Base-by-base conservation (phyloP, 139 green algal species). In the Pycnococcus provasolii region DNA sequence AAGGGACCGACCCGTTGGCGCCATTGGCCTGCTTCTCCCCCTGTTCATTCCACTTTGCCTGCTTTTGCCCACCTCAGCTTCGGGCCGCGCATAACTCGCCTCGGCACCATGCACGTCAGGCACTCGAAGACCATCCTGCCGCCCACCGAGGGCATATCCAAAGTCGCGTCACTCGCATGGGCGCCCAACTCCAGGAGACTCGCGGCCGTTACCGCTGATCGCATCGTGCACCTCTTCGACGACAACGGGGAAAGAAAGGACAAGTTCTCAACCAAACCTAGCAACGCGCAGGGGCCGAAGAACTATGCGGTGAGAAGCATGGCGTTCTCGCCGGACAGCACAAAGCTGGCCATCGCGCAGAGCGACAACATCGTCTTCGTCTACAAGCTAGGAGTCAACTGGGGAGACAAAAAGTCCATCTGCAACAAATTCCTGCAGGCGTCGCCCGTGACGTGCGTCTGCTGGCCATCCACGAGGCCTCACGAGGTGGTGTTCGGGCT, bases 291-390 rank as follows among this genome's bases (percentile, higher is more conserved):
- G 64, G 71, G 68, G 39, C 69, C 81, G 37, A 61, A 62, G 37
- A 74, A 9, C 39, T 94, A 88, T 61, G 53, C 86, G 8, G 79
- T 95, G 11, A 76, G 81, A 7, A 78, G 79, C 47, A 84, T 95
- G 82, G 85, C 86, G 2, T 95, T 89, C 68, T 88, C 81, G 1
- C 83, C 87, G 2, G 88, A 95, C 67, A 85, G 71, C 45, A 86
- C 83, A 2, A 86, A 86, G 80, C 82, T 95, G 41, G 86, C 85
- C 2, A 72, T 95, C 37, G 88, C 84, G 11, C 88, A 95, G 70
- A 91, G 84, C 67, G 87, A 95, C 77, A 87, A 86, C 68, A 90
- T 90, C 40, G 85, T 92, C 11, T 95, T 92, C 66, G 73, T 95
- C 9, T 95, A 95, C 78, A 84, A 79, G 81, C 79, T 91, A 42